Conservation (phyloP, 73 alveolate species). For the Paramecium caudatum region DNA sequence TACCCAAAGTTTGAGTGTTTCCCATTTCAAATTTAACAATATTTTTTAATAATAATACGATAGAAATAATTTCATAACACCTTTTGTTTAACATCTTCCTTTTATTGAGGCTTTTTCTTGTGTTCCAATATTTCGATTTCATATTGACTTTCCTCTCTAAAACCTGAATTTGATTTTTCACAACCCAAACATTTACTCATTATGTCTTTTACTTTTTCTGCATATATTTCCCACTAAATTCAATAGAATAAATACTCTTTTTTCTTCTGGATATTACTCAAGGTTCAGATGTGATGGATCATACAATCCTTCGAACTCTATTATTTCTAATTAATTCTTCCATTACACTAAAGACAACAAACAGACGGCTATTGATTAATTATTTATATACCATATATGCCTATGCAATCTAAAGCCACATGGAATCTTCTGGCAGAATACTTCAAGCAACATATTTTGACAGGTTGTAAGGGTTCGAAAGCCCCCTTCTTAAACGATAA, state of each 20-base stretch:
- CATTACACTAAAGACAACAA: constrained; percentile 47
- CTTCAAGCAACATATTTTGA: constrained; percentile 72
- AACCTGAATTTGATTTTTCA: constrained; percentile 63
- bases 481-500: constrained; percentile 86
- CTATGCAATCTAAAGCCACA: constrained; percentile 66
- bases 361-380: background rate
- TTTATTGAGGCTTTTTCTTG: background rate
- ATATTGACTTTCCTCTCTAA: constrained; percentile 69
- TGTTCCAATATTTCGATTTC: constrained; percentile 3
- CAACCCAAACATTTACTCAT: constrained; percentile 60
- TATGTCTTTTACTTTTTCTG: constrained; percentile 69
- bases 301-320: constrained; percentile 69
- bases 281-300: constrained; percentile 64
- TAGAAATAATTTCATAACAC: background rate
- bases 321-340: constrained; percentile 58
- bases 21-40: constrained; percentile 32
- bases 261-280: constrained; percentile 65
- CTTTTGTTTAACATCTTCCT: background rate
- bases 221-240: constrained; percentile 71
- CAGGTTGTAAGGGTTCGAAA: constrained; percentile 80
- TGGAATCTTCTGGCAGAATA: constrained; percentile 53
- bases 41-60: background rate
- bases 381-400: background rate
- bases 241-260: constrained; percentile 1
- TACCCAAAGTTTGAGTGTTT: background rate